Evolutionary conservation across 2,329 filamentous ascomycete genomes (phyloP), one percentile per base, ranked within the genome.

Genomic region (Acephala macrosclerotiorum): DNA sequence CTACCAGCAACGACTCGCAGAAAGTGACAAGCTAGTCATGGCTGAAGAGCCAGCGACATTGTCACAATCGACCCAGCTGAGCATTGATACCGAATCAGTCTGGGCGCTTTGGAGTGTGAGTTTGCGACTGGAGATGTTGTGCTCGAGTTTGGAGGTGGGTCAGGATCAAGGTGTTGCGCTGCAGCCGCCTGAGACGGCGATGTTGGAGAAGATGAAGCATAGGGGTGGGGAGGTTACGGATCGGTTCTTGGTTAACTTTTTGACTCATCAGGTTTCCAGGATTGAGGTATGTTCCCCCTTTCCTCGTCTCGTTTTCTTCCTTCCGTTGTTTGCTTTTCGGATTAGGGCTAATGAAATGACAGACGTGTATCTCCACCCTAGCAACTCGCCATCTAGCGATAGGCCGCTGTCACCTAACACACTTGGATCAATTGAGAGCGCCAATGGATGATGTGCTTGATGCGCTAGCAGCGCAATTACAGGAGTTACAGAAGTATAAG

Each of bases 181-280:
- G 68, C 91, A 92, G 75, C 86, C 91, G 63, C 93, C 94, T 0
- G 94, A 97, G 80, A 92, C 91, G 40, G 91, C 92, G 71, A 80
- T 98, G 63, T 81, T 97, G 70, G 93, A 97, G 75, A 82, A 85
- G 69, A 88, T 91, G 80, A 90, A 88, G 77, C 83, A 84, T 65
- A 81, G 89, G 49, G 93, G 92, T 59, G 93, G 93, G 12, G 94
- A 97, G 76, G 87, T 97, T 61, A 93, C 94, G 33, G 96, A 98
- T 82, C 85, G 88, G 61, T 95, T 97, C 79, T 82, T 98, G 79
- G 80, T 97, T 63, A 94, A 93, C 75, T 93, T 99, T 75, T 86
- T 98, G 78, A 94, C 97, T 77, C 94, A 98, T 77, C 94, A 97
- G 84, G 91, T 99, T 72, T 94, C 92, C 77, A 89, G 96, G 75